phyloP scores from a whole-genome alignment of 108 stramenopile genomes.

The Skeletonema potamos region DNA sequence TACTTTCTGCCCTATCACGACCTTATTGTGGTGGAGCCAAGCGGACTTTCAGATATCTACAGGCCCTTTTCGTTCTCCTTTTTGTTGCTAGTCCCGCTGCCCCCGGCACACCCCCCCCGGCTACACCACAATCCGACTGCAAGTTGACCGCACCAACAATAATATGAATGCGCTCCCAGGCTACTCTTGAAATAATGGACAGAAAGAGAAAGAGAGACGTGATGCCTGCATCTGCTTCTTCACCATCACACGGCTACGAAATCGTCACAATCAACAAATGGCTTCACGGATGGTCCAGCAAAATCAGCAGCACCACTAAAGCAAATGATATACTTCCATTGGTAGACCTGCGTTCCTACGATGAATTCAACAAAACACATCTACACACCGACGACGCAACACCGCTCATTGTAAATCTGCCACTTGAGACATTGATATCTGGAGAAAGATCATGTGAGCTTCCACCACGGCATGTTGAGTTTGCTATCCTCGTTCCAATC shows the following conservation, averaged over 20 bases:
- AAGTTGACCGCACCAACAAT: too few relatives aligned
- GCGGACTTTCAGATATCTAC: too few relatives aligned
- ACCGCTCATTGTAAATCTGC: conserved; percentile 31
- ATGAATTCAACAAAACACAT: conserved; percentile 17
- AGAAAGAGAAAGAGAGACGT: too few relatives aligned
- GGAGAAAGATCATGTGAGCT: conserved; percentile 61
- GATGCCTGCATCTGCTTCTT: background rate
- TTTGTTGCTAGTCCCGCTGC: too few relatives aligned
- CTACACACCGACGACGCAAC: conserved; percentile 1
- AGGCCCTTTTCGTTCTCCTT: too few relatives aligned
- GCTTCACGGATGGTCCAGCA: background rate
- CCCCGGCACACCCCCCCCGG: too few relatives aligned
- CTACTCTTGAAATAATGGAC: too few relatives aligned
- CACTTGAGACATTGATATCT: conserved; percentile 19
- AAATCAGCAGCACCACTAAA: background rate
- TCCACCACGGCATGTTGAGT: conserved; percentile 56
- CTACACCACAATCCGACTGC: too few relatives aligned
- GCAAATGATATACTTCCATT: conserved; percentile 23
- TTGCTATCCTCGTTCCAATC: conserved; percentile 48
- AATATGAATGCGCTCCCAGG: too few relatives aligned
- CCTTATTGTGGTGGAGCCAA: too few relatives aligned
- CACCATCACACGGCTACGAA: background rate
- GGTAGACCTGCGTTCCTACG: conserved; percentile 27
- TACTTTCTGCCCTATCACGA: too few relatives aligned
- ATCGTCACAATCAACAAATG: too few relatives aligned